These are phyloP conservation scores for Aspergillus caelatus DNA, from an alignment of 2,329 filamentous ascomycete genomes.

Conservation along the genomic window DNA sequence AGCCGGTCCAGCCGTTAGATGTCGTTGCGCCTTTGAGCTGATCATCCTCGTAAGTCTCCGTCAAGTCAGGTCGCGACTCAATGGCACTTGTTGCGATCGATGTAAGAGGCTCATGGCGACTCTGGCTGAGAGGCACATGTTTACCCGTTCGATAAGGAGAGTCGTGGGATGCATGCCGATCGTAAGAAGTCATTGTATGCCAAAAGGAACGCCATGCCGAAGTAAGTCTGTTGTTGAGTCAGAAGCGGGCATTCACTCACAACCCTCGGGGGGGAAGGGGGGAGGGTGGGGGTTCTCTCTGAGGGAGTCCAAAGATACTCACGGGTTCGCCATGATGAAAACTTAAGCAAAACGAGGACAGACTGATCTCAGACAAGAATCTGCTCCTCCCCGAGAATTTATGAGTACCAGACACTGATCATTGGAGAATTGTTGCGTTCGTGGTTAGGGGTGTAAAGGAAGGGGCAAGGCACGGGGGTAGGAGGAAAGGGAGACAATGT, in stretches of 20 bases:
- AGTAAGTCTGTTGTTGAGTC: slow-evolving; percentile 57
- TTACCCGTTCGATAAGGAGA: slow-evolving; percentile 89
- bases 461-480: slow-evolving; percentile 3
- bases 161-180: slow-evolving; percentile 88
- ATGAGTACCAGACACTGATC: slow-evolving; percentile 15
- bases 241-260: neutral
- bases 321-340: slow-evolving; percentile 26
- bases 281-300: neutral
- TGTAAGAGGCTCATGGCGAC: slow-evolving; percentile 78
- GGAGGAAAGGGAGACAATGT: slow-evolving; percentile 13
- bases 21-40: slow-evolving; percentile 58
- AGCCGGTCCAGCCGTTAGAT: slow-evolving; percentile 64
- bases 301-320: slow-evolving; percentile 14
- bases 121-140: slow-evolving; percentile 85
- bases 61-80: slow-evolving; percentile 85
- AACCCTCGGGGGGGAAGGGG: neutral
- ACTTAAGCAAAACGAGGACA: slow-evolving; percentile 7
- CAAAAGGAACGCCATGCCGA: slow-evolving; percentile 86
- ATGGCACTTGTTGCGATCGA: slow-evolving; percentile 82
- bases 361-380: slow-evolving; percentile 11
- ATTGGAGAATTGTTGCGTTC: slow-evolving; percentile 16
- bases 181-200: slow-evolving; percentile 81
- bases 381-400: slow-evolving; percentile 10
- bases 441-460: neutral
- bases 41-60: slow-evolving; percentile 77